Percentiles rank a stretch among this genome's conserved stretches.
These are phyloP conservation scores for Helotiales sp. DNA, from an alignment of 2,329 filamentous ascomycete species.

Conservation along the genomic window DNA sequence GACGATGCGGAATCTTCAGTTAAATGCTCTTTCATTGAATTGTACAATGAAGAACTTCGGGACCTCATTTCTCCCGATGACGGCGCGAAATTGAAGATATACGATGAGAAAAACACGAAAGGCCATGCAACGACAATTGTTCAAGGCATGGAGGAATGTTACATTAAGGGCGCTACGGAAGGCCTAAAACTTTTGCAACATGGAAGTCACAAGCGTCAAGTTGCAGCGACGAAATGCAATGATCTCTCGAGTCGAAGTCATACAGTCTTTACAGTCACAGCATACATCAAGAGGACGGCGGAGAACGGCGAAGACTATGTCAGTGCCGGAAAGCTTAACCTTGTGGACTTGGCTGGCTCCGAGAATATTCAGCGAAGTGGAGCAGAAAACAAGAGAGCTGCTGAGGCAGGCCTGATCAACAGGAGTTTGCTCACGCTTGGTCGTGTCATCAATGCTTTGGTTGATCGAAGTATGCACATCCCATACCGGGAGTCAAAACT, in stretches of 20 bases:
- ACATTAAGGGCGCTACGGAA: slow-evolving; percentile 81
- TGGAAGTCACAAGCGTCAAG: slow-evolving; percentile 91
- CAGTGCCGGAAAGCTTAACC: slow-evolving; percentile 88
- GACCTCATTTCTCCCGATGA: slow-evolving; percentile 86
- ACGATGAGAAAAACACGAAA: slow-evolving; percentile 83
- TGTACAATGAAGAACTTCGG: slow-evolving; percentile 96
- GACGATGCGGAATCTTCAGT: slow-evolving; percentile 83
- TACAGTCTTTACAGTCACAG: slow-evolving; percentile 95
- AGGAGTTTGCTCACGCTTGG: slow-evolving; percentile 94
- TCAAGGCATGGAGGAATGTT: slow-evolving; percentile 96
- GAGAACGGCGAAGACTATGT: slow-evolving; percentile 89
- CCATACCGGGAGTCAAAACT: slow-evolving; percentile 93
- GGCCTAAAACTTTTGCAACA: slow-evolving; percentile 87
- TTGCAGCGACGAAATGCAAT: slow-evolving; percentile 99
- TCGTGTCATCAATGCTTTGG: slow-evolving; percentile 94
- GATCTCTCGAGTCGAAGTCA: slow-evolving; percentile 96
- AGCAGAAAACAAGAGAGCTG: slow-evolving; percentile 95
- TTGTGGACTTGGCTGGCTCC: slow-evolving; percentile 94
- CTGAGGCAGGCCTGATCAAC: slow-evolving; percentile 96
- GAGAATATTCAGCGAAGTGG: slow-evolving; percentile 98
- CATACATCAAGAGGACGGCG: slow-evolving; percentile 78
- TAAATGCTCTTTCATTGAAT: slow-evolving; percentile 97
- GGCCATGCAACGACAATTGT: slow-evolving; percentile 85
- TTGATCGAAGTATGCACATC: slow-evolving; percentile 87
- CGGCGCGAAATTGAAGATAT: slow-evolving; percentile 87